These are phyloP conservation scores for Pythium guiyangense DNA, from an alignment of 352 stramenopile species.

Conservation along the genomic window DNA sequence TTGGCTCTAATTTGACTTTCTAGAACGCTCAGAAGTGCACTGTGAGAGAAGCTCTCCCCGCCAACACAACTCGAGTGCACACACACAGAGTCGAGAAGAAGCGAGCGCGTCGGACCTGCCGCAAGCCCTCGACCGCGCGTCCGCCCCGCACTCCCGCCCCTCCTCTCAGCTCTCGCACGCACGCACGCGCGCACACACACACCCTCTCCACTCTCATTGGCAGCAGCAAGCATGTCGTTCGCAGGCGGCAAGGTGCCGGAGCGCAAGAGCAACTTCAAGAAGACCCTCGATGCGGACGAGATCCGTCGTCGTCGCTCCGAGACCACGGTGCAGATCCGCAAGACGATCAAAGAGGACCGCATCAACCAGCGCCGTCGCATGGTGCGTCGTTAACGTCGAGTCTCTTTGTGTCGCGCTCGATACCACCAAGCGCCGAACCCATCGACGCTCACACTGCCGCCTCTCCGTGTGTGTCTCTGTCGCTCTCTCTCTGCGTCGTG, in stretches of 20 bases:
- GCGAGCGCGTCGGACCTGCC: too few relatives aligned
- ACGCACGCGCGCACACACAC: not conserved
- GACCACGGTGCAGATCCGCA: conserved; percentile 85
- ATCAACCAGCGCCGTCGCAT: conserved; percentile 84
- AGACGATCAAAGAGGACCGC: conserved; percentile 79
- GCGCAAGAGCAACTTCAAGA: conserved; percentile 86
- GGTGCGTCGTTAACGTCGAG: conserved; percentile 13
- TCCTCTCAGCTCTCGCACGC: not conserved
- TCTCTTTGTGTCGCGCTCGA: not conserved
- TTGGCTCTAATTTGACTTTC: too few relatives aligned
- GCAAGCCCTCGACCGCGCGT: too few relatives aligned
- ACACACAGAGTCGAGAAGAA: too few relatives aligned
- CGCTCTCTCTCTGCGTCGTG: conserved; percentile 5
- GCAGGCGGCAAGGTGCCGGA: conserved; percentile 56
- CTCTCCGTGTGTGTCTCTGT: conserved; percentile 6
- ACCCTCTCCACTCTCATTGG: not conserved
- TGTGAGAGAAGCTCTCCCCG: too few relatives aligned
- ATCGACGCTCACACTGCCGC: not conserved
- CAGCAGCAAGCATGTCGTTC: conserved; percentile 47
- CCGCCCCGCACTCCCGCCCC: not conserved
- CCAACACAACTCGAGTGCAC: too few relatives aligned
- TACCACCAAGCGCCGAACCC: not conserved
- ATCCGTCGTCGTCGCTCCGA: conserved; percentile 74
- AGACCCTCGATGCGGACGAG: conserved; percentile 79
- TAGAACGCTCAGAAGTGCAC: too few relatives aligned